These are phyloP conservation scores for Elsinoe australis DNA, from an alignment of 2,329 filamentous ascomycete species.

Conservation along the genomic window DNA sequence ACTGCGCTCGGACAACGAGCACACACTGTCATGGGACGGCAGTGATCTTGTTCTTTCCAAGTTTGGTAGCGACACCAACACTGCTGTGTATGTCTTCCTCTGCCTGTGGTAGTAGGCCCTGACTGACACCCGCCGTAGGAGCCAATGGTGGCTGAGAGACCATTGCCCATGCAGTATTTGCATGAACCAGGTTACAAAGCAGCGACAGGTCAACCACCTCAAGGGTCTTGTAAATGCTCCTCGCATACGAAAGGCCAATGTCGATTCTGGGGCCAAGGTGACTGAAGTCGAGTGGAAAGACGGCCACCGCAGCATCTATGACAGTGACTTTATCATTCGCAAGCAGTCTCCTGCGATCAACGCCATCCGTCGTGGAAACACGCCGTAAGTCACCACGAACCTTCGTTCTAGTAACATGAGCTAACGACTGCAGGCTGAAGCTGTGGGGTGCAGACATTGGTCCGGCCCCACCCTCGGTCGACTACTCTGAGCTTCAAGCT, in stretches of 20 bases:
- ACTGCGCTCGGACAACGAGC: background rate
- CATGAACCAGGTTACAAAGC: constrained; percentile 20
- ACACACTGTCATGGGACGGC: constrained; percentile 12
- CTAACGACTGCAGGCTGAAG: background rate
- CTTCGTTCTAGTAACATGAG: background rate
- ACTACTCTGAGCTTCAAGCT: constrained; percentile 21
- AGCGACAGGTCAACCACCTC: constrained; percentile 20
- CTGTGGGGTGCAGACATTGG: constrained; percentile 26
- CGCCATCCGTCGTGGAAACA: constrained; percentile 17
- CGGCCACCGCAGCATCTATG: constrained; percentile 20
- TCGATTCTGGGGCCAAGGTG: constrained; percentile 13
- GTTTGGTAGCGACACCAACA: constrained; percentile 5
- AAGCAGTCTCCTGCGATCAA: constrained; percentile 16
- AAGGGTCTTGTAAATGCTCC: constrained; percentile 5
- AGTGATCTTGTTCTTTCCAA: constrained; percentile 8
- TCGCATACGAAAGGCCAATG: constrained; percentile 9
- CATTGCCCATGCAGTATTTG: constrained; percentile 20
- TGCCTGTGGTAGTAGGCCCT: background rate
- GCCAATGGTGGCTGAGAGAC: constrained; percentile 18
- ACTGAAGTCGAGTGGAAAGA: constrained; percentile 19
- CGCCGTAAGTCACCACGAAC: constrained; percentile 10
- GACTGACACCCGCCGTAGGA: background rate
- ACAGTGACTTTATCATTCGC: constrained; percentile 16
- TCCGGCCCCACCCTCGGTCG: constrained; percentile 24
- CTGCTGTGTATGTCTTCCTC: background rate